phyloP scores from a whole-genome alignment of 2,329 filamentous ascomycete genomes.

The Monilinia polystroma region DNA sequence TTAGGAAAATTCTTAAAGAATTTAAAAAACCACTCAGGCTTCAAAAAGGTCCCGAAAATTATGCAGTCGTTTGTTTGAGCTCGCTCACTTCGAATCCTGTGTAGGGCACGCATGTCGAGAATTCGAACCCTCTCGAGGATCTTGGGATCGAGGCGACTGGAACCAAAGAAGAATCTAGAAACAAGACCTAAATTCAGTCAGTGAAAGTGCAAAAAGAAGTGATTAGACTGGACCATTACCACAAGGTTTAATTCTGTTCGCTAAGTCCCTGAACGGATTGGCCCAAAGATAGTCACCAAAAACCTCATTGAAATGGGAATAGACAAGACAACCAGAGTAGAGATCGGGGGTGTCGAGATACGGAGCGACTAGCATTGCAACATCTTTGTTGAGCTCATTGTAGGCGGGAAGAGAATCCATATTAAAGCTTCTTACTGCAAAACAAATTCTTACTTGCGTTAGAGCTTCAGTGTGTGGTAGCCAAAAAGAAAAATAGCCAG shows the following conservation, averaged over 20 bases:
- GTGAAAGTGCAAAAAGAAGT: not conserved
- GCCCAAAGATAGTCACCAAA: constrained; percentile 30
- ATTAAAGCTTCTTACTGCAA: not conserved
- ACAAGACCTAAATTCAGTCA: constrained; percentile 1
- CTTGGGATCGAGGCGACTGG: not conserved
- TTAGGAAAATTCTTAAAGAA: constrained; percentile 7
- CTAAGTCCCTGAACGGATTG: constrained; percentile 29
- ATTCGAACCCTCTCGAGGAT: constrained; percentile 34
- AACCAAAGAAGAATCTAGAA: constrained; percentile 1
- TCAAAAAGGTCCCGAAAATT: not conserved
- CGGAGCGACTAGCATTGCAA: constrained; percentile 23
- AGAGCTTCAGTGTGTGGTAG: not conserved
- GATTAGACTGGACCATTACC: constrained; percentile 19
- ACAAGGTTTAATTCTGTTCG: constrained; percentile 23
- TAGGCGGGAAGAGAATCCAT: constrained; percentile 11
- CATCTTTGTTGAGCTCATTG: constrained; percentile 11
- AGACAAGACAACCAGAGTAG: constrained; percentile 25
- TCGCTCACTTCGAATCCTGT: constrained; percentile 1
- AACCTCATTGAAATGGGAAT: constrained; percentile 26
- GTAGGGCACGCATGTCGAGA: constrained; percentile 16
- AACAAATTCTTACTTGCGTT: not conserved
- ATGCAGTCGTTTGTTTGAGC: constrained; percentile 11
- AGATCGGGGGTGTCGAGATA: constrained; percentile 27
- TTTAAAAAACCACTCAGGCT: constrained; percentile 11
- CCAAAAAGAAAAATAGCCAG: not conserved